These are phyloP conservation scores for Ganoderma boninense DNA, from an alignment of 1,284 basidiomycete genomes.

Conservation along the genomic window DNA sequence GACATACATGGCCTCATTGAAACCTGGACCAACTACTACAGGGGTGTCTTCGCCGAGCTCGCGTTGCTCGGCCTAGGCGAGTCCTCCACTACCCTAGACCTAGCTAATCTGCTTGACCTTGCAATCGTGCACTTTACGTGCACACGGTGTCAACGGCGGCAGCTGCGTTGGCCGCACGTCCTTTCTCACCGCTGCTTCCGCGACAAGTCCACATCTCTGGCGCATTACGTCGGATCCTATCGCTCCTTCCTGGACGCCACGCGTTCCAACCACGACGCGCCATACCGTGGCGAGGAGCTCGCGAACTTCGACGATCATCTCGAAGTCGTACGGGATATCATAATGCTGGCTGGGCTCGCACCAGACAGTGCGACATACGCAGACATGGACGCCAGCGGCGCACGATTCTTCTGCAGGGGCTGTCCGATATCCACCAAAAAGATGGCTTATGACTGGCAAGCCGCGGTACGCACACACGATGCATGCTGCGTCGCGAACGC, in stretches of 20 bases:
- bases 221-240: too few relatives aligned
- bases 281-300: not conserved
- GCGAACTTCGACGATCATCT: not conserved
- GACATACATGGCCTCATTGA: not conserved
- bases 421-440: not conserved
- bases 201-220: not conserved
- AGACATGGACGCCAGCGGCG: not conserved
- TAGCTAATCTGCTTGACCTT: constrained; percentile 7
- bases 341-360: not conserved
- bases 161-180: constrained; percentile 20
- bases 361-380: not conserved
- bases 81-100: not conserved
- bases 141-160: constrained; percentile 7
- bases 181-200: constrained; percentile 17
- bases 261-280: not conserved
- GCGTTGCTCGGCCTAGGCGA: not conserved
- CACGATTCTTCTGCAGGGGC: not conserved
- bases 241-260: not conserved
- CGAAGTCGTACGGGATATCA: not conserved
- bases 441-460: not conserved
- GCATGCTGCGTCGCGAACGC: too few relatives aligned
- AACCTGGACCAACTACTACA: not conserved
- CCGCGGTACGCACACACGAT: not conserved
- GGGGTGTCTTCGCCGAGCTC: not conserved
- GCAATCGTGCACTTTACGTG: constrained; percentile 16